phyloP scores from a whole-genome alignment of 441 rosid genomes.

The Syzygium malaccense region DNA sequence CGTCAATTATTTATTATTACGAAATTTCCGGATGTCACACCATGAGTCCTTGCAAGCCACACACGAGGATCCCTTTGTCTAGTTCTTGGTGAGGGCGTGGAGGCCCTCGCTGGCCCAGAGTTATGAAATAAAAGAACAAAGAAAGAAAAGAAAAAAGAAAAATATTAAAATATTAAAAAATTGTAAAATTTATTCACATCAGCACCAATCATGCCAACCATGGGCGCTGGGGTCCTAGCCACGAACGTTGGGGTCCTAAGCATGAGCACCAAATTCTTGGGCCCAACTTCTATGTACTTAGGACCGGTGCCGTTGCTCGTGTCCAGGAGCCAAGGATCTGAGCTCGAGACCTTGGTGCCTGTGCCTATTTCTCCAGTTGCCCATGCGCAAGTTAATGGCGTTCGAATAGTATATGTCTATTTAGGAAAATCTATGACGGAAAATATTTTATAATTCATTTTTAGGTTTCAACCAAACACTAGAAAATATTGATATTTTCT shows the following conservation, averaged over 20 bases:
- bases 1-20: no score
- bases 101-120: not conserved
- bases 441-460: no score
- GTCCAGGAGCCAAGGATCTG: not conserved
- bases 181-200: accelerated
- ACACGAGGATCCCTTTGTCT: not conserved
- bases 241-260: not conserved
- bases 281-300: not conserved
- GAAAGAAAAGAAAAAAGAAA: no score
- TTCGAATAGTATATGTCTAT: not conserved
- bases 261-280: not conserved
- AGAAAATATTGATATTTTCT: no score
- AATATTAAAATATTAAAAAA: no score
- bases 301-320: not conserved
- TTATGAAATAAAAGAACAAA: no score
- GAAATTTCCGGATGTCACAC: no score
- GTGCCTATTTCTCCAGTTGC: accelerated
- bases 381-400: not conserved
- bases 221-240: not conserved
- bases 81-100: accelerated
- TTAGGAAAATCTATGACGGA: not conserved
- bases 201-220: no score
- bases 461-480: no score
- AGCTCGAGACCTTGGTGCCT: not conserved
- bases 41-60: not conserved